Evolutionary conservation across 768 basidiomycete genomes (phyloP), one percentile per base, ranked within the genome.

Genomic region (Myochromella boudieri): DNA sequence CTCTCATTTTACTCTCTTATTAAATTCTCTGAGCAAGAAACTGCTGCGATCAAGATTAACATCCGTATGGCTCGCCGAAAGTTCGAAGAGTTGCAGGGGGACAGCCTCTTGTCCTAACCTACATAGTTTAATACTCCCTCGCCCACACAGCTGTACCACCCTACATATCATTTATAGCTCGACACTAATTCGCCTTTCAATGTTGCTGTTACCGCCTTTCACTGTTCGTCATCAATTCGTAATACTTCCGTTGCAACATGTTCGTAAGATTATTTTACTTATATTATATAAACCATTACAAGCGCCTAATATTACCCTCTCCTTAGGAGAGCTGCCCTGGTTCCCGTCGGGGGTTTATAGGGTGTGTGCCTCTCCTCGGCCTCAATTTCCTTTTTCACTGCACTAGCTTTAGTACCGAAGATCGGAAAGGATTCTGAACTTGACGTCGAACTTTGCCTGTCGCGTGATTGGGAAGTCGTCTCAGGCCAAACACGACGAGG

Each of bases 11-110:
- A 6, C 14, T 12, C 28, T 41, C 32, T 22, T 41, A 40, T n/a
- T 29, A 31, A 26, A 24, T 39, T 10, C 21, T 17, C 25, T 8
- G n/a, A 8, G n/a, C n/a, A 32, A 95, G 94, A 95, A 71, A 86
- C 90, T 0, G 91, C 90, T 2, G 89, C 93, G 11, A 64, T 97
- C 53, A 84, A 82, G 63, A 75, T 94, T 64, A 97, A 97, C 62
- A 87, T 97, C 49, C 80, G 84, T 28, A 81, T 95, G 59, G 89
- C 91, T 17, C 81, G 91, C 22, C 71, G 76, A 42, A 95, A 95
- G 63, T 94, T 97, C 48, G 91, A 93, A 56, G 88, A 93, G 58
- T 78, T 97, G 21, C 90, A 93, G 64, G 85, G 81, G 7, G 84
- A 87, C 62, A 84, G 79, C 52, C 66, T 83, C 37, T 49, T 65